Conservation (phyloP, 345 rosid genomes). For the Odontarrhena argentea region DNA sequence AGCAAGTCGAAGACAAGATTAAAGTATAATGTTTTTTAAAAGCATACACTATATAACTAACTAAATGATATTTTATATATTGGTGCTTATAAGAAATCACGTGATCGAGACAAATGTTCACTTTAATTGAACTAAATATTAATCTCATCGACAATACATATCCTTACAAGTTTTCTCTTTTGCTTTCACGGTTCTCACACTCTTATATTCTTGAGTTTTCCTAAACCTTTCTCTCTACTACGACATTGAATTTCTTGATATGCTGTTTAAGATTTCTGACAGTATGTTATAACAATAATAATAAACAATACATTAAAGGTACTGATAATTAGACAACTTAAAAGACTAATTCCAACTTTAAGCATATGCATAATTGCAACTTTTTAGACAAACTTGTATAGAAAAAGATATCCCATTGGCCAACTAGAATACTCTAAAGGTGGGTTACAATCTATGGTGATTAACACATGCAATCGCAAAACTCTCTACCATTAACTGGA, state of each 20-base stretch:
- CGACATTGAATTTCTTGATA: not conserved
- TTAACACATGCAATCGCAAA: too few relatives aligned
- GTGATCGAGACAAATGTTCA: slow-evolving; percentile 39
- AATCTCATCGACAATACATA: slow-evolving; percentile 20
- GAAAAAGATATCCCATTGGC: not conserved
- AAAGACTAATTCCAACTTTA: slow-evolving; percentile 34
- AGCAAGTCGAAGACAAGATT: slow-evolving; percentile 37
- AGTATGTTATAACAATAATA: slow-evolving; percentile 25
- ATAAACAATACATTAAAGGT: not conserved
- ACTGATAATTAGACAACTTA: slow-evolving; percentile 28
- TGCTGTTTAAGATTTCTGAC: slow-evolving; percentile 4
- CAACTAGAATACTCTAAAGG: too few relatives aligned
- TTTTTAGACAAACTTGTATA: slow-evolving; percentile 23
- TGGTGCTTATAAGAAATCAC: slow-evolving; percentile 22
- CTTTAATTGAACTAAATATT: slow-evolving; percentile 32
- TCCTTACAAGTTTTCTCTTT: slow-evolving; percentile 34
- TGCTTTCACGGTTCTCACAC: slow-evolving; percentile 40
- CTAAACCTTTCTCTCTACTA: slow-evolving; percentile 9
- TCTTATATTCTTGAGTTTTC: slow-evolving; percentile 34
- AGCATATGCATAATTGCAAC: slow-evolving; percentile 38
- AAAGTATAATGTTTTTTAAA: slow-evolving; percentile 27
- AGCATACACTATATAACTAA: not conserved
- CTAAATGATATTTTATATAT: not conserved
- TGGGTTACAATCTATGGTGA: too few relatives aligned
- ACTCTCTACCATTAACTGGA: too few relatives aligned